Evolutionary conservation across 169 alveolate genomes (phyloP), one percentile per base, ranked within the genome.

Genomic region (Babesia sp.): DNA sequence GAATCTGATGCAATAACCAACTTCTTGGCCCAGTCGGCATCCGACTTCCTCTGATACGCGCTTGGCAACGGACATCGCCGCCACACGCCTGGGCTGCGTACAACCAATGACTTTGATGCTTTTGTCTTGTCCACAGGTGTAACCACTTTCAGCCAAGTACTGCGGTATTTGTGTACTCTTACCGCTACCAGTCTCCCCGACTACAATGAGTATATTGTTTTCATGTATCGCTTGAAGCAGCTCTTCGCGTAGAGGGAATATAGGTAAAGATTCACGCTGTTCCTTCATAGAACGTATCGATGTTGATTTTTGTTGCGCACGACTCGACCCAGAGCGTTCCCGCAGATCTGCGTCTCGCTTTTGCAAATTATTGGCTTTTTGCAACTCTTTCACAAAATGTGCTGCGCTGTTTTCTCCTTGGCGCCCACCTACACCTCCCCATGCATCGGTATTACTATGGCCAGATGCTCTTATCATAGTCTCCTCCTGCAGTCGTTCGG

Each of bases 121-220:
- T 94, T 96, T 51, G 93, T 98, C 69, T 24, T 24, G 16, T 24
- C 60, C 48, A 28, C 36, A 41, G 2, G 96, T 87, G 70, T 91
- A 93, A n/a, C 98, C 98, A 67, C 94, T 93, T 81, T 95, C 99
- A 24, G 89, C 94, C 45, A 96, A 87, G 87, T 96, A 96, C 82
- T 96, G 98, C n/a, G 99, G 96, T 69, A 97, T 94, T 83, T 96
- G 97, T 0, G 99, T 97, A 2, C 98, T 97, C 79, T 97, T 97
- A 0, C 99, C 99, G 57, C 98, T 93, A 16, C 99, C 99, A 3
- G 99, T 98, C 83, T 98, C 99, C 44, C 99, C 99, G 44, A 98
- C 97, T 20, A 98, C 99, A 2, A 98, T 95, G 14, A 97, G 91
- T 28, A 95, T 94, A 76, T 96, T 87, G 67, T 97, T 95, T 26